These are phyloP conservation scores for Hamamelis virginiana DNA, from an alignment of 164 flowering plant genomes.

Conservation along the genomic window DNA sequence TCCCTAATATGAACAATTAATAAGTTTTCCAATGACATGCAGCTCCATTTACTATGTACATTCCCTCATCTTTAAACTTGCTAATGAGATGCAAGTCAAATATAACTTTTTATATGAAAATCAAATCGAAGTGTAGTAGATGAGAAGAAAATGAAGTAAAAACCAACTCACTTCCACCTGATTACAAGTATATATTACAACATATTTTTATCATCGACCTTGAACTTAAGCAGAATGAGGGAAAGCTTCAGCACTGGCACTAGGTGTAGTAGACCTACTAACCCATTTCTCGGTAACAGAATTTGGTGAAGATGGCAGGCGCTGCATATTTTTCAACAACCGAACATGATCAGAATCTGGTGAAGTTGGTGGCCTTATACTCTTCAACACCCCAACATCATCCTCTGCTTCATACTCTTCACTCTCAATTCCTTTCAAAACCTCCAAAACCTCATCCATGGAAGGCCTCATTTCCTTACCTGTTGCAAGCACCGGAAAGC, in stretches of 20 bases:
- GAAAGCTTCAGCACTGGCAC: slow-evolving; percentile 18
- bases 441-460: too few species aligned
- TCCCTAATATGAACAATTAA: too few species aligned
- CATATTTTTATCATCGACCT: neutral
- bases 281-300: slow-evolving; percentile 38
- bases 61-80: too few species aligned
- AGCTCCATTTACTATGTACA: too few species aligned
- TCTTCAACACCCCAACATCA: neutral
- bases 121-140: too few species aligned
- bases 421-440: too few species aligned
- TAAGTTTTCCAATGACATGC: too few species aligned
- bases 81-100: too few species aligned
- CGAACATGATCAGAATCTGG: slow-evolving; percentile 6
- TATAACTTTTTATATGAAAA: too few species aligned
- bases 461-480: slow-evolving; percentile 44
- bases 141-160: too few species aligned
- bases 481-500: slow-evolving; percentile 56
- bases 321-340: slow-evolving; percentile 16
- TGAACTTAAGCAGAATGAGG: neutral
- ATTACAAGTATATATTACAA: neutral
- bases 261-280: slow-evolving; percentile 36
- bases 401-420: neutral
- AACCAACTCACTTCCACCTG: neutral
- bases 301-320: slow-evolving; percentile 30
- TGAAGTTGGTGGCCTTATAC: slow-evolving; percentile 18